Evolutionary conservation across 2,329 filamentous ascomycete genomes (phyloP), one percentile per base, ranked within the genome.

Genomic region (Emericellopsis cladophorae): DNA sequence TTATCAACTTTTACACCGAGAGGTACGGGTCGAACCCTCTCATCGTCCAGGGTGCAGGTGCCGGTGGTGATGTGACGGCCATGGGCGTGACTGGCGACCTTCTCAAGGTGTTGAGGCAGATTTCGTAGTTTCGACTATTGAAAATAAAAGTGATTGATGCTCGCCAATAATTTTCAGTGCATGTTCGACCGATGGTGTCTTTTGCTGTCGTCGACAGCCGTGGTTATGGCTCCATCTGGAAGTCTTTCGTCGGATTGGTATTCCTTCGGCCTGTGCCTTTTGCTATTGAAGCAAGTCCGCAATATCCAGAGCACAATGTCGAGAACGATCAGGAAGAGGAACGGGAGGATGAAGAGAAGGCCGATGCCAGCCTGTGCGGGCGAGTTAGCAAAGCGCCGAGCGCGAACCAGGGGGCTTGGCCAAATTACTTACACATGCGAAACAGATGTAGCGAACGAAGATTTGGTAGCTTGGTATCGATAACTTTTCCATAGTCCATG

Each of bases 1-100:
- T 98, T 59, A 95, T 98, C 58, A 94, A 82, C 69, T 95, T 98
- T 70, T 94, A 95, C 65, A 98, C 92, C 6, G 84, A 93, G 71
- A 76, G 92, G 53, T 98, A 98, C 57, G 88, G 88, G 44, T 74
- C 70, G 57, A 93, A 90, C 62, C 89, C 92, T 35, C 70, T 98
- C 47, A 95, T 95, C 56, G 78, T 98, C 47, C 90, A 96, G 67
- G 92, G 92, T 44, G 88, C 87, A 31, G 92, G 89, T 45, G 92
- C 92, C 22, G 92, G 92, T 51, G 89, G 85, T 48, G 89, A 95
- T 36, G 88, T 96, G 40, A 98, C 92, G 29, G 92, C 92, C 23
- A 96, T 96, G 90, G 92, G 92, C 45, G 90, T 98, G 37, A 88
- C 87, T n/a, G 79, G 78, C 37, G 92, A 98, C 66, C 64, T 98